Conservation (phyloP, 257 asterid genomes). For the Dorcoceras hygrometricum region DNA sequence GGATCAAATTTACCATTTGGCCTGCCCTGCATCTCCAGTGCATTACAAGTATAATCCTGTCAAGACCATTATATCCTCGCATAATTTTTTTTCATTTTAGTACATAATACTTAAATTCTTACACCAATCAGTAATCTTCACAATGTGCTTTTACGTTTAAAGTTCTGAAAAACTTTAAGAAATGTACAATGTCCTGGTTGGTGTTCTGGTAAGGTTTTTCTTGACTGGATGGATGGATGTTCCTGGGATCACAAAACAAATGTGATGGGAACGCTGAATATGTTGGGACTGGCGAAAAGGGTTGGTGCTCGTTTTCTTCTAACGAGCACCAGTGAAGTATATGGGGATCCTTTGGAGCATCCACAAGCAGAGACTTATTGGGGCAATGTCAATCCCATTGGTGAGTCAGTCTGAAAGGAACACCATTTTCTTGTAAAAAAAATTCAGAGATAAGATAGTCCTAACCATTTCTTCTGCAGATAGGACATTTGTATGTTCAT, state of each 20-base stretch:
- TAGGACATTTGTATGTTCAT: not conserved
- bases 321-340: slow-evolving; percentile 90
- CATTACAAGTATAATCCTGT: slow-evolving; percentile 91
- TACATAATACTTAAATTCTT: not conserved
- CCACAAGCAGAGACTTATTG: slow-evolving; percentile 84
- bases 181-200: not conserved
- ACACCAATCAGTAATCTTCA: slow-evolving; percentile 8
- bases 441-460: not conserved
- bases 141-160: not conserved
- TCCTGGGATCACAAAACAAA: slow-evolving; percentile 75
- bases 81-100: not conserved
- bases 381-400: slow-evolving; percentile 96
- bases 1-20: slow-evolving; percentile 87
- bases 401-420: slow-evolving; percentile 33
- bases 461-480: not conserved
- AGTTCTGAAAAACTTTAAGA: not conserved
- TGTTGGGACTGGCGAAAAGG: slow-evolving; percentile 91
- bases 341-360: slow-evolving; percentile 88
- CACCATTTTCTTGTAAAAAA: not conserved
- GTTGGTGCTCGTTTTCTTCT: slow-evolving; percentile 77
- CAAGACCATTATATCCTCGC: slow-evolving; percentile 89
- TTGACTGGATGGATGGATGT: slow-evolving; percentile 49
- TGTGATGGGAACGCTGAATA: slow-evolving; percentile 97
- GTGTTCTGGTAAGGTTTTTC: slow-evolving; percentile 24
- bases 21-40: slow-evolving; percentile 96